These are phyloP conservation scores for Citeromyces hawaiiensis DNA, from an alignment of 1,139 yeast species.

Conservation along the genomic window DNA sequence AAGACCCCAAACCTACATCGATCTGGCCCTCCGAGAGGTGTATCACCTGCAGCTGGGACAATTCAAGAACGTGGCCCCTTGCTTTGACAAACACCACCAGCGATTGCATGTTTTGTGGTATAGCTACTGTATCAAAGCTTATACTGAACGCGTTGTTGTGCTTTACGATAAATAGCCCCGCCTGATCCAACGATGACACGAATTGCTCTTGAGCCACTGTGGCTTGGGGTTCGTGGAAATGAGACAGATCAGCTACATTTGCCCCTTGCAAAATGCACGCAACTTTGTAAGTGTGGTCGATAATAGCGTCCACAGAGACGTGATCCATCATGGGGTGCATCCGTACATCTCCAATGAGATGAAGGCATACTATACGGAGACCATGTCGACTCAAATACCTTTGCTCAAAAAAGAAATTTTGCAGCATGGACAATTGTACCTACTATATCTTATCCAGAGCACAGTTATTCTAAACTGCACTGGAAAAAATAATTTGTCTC, in stretches of 20 bases:
- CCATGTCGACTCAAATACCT: too few relatives aligned
- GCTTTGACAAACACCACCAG: conserved; percentile 29
- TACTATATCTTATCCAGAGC: too few relatives aligned
- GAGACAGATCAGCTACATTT: not conserved
- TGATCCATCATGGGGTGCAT: not conserved
- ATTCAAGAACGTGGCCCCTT: conserved; percentile 21
- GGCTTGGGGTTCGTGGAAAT: not conserved
- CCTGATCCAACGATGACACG: not conserved
- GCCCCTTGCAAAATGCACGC: conserved; percentile 2
- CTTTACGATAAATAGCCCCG: conserved; percentile 1
- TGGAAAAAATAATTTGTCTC: too few relatives aligned
- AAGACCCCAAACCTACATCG: conserved; percentile 37
- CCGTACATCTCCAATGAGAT: not conserved
- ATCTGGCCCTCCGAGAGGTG: conserved; percentile 11
- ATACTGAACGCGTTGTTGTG: not conserved
- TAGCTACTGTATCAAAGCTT: not conserved
- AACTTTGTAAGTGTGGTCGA: not conserved
- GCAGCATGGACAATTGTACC: too few relatives aligned
- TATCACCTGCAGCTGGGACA: conserved; percentile 28
- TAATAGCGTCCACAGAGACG: conserved; percentile 1
- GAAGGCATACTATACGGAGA: too few relatives aligned
- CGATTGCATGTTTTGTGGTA: not conserved
- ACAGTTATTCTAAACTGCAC: too few relatives aligned
- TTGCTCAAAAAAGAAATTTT: too few relatives aligned
- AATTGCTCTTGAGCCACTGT: not conserved